Evolutionary conservation across 1,139 yeast genomes (phyloP).

Genomic region (Blastobotrys proliferans): DNA sequence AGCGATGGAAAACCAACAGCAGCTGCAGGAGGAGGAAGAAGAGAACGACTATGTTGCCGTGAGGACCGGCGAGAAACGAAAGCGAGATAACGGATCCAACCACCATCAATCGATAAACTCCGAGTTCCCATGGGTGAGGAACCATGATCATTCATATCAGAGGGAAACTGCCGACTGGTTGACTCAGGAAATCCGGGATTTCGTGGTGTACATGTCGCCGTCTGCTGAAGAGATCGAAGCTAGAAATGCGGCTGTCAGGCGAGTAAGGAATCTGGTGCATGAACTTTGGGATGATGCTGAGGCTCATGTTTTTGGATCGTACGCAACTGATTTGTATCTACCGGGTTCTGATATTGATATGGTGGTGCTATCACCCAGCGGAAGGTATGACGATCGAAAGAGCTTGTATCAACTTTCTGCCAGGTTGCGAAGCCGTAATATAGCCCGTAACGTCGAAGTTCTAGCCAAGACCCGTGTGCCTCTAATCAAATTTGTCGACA

Average conservation of each 20-base stretch:
- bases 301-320: constrained; percentile 88
- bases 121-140: constrained; percentile 75
- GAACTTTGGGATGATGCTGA: constrained; percentile 78
- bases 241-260: constrained; percentile 63
- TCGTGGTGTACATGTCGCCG: constrained; percentile 84
- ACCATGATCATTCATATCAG: constrained; percentile 70
- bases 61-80: constrained; percentile 11
- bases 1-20: constrained; percentile 18
- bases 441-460: constrained; percentile 77
- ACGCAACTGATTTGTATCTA: constrained; percentile 87
- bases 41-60: constrained; percentile 13
- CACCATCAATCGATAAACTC: constrained; percentile 27
- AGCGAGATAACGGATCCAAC: constrained; percentile 1
- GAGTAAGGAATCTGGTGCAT: constrained; percentile 54
- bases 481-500: constrained; percentile 86
- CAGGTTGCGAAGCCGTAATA: constrained; percentile 53
- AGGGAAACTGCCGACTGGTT: constrained; percentile 83
- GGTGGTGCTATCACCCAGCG: constrained; percentile 68
- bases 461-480: constrained; percentile 94
- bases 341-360: constrained; percentile 98
- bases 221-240: constrained; percentile 65
- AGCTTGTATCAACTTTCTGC: constrained; percentile 73
- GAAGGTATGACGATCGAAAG: constrained; percentile 63
- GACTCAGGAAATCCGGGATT: constrained; percentile 81
- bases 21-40: constrained; percentile 20